Conservation (phyloP, 352 stramenopile genomes). For the Globisporangium lucens region DNA sequence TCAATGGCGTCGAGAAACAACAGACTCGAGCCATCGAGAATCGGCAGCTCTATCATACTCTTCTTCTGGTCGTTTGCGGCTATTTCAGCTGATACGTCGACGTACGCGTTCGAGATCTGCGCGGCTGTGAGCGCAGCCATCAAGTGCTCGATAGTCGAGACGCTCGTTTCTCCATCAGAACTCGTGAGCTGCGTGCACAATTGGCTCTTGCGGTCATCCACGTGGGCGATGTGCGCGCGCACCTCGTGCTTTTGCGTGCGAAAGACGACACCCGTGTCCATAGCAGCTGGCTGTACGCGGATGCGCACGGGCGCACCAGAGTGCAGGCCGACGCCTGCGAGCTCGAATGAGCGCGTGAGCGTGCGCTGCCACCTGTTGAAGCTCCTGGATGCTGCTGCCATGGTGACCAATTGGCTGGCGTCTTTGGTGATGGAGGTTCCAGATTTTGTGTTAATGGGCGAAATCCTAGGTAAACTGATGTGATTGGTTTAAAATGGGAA, state of each 20-base stretch:
- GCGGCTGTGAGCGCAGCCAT: constrained; percentile 56
- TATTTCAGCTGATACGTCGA: constrained; percentile 23
- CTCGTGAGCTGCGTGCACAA: constrained; percentile 55
- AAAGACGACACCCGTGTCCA: constrained; percentile 36
- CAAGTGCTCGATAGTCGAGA: constrained; percentile 66
- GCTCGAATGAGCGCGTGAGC: constrained; percentile 39
- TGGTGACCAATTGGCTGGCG: background rate
- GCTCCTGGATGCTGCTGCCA: background rate
- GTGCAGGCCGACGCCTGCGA: constrained; percentile 62
- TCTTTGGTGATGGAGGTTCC: background rate
- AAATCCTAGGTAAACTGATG: background rate
- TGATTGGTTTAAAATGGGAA: background rate
- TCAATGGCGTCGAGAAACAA: constrained; percentile 41
- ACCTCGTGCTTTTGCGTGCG: constrained; percentile 16
- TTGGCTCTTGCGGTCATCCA: constrained; percentile 41
- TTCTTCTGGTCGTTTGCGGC: background rate
- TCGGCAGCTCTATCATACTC: constrained; percentile 47
- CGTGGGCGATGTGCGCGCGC: constrained; percentile 28
- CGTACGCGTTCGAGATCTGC: constrained; percentile 39
- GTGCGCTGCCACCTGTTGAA: constrained; percentile 37
- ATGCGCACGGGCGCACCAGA: constrained; percentile 35
- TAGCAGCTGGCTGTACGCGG: constrained; percentile 30
- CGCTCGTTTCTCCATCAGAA: constrained; percentile 18
- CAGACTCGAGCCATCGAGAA: constrained; percentile 63
- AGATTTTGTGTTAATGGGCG: background rate